Conservation (phyloP, 2,329 filamentous ascomycete species). For the Exserohilum turcica region DNA sequence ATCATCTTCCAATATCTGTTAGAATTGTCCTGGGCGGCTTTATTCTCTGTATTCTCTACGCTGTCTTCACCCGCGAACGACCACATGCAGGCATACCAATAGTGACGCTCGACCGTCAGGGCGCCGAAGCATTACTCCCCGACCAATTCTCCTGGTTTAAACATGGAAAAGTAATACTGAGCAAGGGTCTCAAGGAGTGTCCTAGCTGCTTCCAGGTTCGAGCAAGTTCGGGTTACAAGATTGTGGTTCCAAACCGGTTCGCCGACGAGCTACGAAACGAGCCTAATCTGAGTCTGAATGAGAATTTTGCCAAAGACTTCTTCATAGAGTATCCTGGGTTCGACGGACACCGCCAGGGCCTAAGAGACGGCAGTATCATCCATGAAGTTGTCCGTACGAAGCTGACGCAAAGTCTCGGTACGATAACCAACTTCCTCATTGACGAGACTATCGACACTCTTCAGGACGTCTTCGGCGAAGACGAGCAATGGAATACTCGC, state of each 20-base stretch:
- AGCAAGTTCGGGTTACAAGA: neutral
- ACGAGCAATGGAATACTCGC: neutral
- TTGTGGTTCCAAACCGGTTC: neutral
- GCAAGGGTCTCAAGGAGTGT: too few relatives aligned
- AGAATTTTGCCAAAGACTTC: neutral
- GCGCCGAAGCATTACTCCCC: too few relatives aligned
- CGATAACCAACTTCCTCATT: neutral
- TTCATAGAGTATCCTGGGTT: neutral
- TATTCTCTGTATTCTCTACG: too few relatives aligned
- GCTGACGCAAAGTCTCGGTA: neutral
- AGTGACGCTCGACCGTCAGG: too few relatives aligned
- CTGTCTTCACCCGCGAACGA: too few relatives aligned
- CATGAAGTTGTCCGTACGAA: neutral
- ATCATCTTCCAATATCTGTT: too few relatives aligned
- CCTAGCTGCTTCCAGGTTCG: neutral
- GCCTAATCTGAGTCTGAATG: neutral
- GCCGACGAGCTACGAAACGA: neutral
- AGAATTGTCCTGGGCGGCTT: too few relatives aligned
- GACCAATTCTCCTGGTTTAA: too few relatives aligned
- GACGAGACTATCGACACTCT: neutral
- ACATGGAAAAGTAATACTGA: too few relatives aligned
- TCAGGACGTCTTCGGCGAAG: neutral
- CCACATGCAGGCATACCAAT: too few relatives aligned
- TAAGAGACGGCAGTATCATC: neutral
- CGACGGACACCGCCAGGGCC: neutral